phyloP scores from a whole-genome alignment of 306 rosid genomes.

The Adenanthera pavonina region DNA sequence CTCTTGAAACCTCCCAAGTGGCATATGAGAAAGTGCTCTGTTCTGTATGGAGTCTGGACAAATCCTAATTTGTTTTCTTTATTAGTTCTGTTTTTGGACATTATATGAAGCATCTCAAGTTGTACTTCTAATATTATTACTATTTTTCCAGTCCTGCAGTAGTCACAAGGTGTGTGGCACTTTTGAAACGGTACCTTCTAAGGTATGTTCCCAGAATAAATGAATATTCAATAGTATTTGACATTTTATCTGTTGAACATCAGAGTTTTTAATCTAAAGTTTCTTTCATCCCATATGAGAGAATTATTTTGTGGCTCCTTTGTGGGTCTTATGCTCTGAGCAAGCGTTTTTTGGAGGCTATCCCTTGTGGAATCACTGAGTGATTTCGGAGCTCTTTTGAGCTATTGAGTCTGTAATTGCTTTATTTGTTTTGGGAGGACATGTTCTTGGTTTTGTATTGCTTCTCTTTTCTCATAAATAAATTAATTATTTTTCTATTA shows the following conservation, averaged over 20 bases:
- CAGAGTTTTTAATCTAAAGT: neutral
- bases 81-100: slow-evolving; percentile 36
- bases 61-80: slow-evolving; percentile 18
- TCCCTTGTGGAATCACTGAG: neutral
- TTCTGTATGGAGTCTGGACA: neutral
- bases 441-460: neutral
- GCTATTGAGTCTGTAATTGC: neutral
- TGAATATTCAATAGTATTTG: slow-evolving; percentile 32
- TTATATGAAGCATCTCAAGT: slow-evolving; percentile 7
- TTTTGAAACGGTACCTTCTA: slow-evolving; percentile 88
- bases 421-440: neutral
- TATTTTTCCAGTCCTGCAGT: slow-evolving; percentile 91
- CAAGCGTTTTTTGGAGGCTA: neutral
- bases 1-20: neutral
- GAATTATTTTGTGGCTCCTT: neutral
- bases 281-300: neutral
- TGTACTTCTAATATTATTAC: slow-evolving; percentile 42
- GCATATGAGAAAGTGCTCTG: neutral
- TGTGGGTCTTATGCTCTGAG: neutral
- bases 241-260: slow-evolving; percentile 30
- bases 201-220: slow-evolving; percentile 64
- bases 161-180: slow-evolving; percentile 93
- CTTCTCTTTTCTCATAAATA: neutral
- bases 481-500: neutral
- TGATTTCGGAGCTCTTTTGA: neutral